Evolutionary conservation across 305 asterid species (phyloP), one percentile per base, ranked within the genome.

Genomic region (Fraxinus velutina): DNA sequence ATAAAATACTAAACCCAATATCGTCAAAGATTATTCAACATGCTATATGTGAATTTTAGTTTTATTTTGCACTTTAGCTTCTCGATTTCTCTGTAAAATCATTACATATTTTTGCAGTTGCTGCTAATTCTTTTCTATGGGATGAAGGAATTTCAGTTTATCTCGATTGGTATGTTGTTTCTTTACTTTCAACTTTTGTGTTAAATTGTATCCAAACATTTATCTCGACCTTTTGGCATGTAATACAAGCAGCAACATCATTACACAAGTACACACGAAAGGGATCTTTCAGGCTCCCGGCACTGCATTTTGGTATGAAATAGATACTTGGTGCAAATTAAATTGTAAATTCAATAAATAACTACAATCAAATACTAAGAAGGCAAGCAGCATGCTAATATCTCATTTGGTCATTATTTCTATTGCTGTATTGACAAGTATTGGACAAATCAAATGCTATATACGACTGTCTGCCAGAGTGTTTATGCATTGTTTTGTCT

Each of bases 71-170:
- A 42, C 52, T 34, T 5, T 73, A 33, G 29, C n/a, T 32, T 89
- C 76, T 90, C 92, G 13, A 12, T 44, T 44, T 12, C n/a, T 44
- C 1, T n/a, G 1, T 44, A 10, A 10, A 12, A 10, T 2, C 55
- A 9, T 9, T 13, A 44, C 15, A 10, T 44, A 2, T 12, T 10
- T 44, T 44, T 10, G 55, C 55, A 44, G 55, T 44, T 44, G 55
- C 17, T 44, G 55, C 55, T 44, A 0, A 9, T 13, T 2, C 2
- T 44, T 2, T 44, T 10, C 55, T 2, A 44, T 3, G 55, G 15
- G 17, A 44, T 44, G 4, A 13, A 9, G 55, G 55, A 3, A 44
- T 44, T 10, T 44, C n/a, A 9, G 17, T 44, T 2, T 12, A 2
- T 44, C 55, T 9, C 55, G 4, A 9, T 44, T 44, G 55, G 55